Base-by-base conservation (phyloP, 169 alveolate genomes). In the Cystoisospora suis region DNA sequence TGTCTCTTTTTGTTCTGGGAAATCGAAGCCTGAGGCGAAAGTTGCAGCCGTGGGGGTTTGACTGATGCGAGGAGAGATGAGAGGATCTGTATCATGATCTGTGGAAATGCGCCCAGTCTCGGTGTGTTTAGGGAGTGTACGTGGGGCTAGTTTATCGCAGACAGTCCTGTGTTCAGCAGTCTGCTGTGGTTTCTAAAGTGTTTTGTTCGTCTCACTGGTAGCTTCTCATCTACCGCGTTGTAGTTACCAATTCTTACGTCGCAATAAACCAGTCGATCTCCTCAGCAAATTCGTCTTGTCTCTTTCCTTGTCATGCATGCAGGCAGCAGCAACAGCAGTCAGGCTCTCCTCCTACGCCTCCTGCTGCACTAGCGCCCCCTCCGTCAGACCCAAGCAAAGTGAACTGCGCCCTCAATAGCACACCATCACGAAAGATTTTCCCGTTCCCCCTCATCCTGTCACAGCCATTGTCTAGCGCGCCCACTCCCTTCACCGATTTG, bases 321-420 rank as follows among this genome's bases (percentile, higher is more conserved):
- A 65, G 79, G 44, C 79, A 65, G 42, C 79, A 65, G 79, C 79
- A 65, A 27, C 79, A 65, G 79, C 79, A 65, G 45, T 40, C 79
- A 65, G 79, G 79, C 3, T 27, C 36, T 7, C 36, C 44, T 5
- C 1, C 29, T 29, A 44, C 44, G 27, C 27, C 79, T 12, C 29
- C 79, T 7, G 15, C 79, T 3, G 36, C 79, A 44, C 12, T 20
- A 12, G 61, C 79, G 44, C 29, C 79, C 27, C 15, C 38, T 29
- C 46, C 3, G n/a, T n/a, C n/a, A n/a, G n/a, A n/a, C n/a, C n/a
- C n/a, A n/a, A n/a, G n/a, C n/a, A n/a, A n/a, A n/a, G n/a, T n/a
- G n/a, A n/a, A n/a, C 38, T 34, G 36, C 29, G 79, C 20, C 79
- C 29, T 65, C 4, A 44, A 65, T 23, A 27, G 38, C 0, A 44